Conservation (phyloP, 306 rosid species). For the Cicer pinnatifidum region DNA sequence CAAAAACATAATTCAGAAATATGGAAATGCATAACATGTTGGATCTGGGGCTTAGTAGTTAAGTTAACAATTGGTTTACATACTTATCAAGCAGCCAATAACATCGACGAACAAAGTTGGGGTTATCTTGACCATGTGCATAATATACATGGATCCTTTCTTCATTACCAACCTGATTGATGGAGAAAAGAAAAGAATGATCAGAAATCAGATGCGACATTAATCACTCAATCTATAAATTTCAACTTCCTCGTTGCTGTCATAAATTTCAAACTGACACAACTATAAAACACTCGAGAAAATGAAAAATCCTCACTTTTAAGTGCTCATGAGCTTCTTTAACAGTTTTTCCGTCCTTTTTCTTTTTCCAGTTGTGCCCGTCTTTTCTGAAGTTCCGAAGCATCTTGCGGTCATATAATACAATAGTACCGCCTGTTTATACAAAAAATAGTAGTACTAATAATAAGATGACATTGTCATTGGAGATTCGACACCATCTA, state of each 20-base stretch:
- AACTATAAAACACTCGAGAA: conserved; percentile 31
- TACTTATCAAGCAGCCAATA: conserved; percentile 99
- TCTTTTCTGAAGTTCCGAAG: conserved; percentile 94
- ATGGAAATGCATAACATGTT: conserved; percentile 21
- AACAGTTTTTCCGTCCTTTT: conserved; percentile 94
- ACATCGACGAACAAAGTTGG: conserved; percentile 89
- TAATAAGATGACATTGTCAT: conserved; percentile 30
- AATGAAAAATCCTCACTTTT: conserved; percentile 68
- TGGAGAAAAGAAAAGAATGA: conserved; percentile 34
- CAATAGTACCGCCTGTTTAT: conserved; percentile 80
- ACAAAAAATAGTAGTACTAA: conserved; percentile 34
- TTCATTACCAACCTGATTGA: conserved; percentile 85
- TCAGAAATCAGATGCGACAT: conserved; percentile 32
- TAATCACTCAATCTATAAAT: conserved; percentile 19
- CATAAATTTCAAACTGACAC: conserved; percentile 14
- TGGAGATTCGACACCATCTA: conserved; percentile 36
- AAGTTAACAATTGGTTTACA: conserved; percentile 45
- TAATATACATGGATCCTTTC: conserved; percentile 98
- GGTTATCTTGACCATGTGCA: conserved; percentile 85
- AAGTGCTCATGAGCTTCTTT: conserved; percentile 99
- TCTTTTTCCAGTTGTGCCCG: conserved; percentile 98
- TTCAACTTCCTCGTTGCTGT: conserved; percentile 2
- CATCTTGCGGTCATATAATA: conserved; percentile 87
- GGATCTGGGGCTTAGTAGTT: conserved; percentile 22
- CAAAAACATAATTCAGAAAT: conserved; percentile 39